phyloP scores from a whole-genome alignment of 2,329 filamentous ascomycete genomes.

The Cordyceps militaris region DNA sequence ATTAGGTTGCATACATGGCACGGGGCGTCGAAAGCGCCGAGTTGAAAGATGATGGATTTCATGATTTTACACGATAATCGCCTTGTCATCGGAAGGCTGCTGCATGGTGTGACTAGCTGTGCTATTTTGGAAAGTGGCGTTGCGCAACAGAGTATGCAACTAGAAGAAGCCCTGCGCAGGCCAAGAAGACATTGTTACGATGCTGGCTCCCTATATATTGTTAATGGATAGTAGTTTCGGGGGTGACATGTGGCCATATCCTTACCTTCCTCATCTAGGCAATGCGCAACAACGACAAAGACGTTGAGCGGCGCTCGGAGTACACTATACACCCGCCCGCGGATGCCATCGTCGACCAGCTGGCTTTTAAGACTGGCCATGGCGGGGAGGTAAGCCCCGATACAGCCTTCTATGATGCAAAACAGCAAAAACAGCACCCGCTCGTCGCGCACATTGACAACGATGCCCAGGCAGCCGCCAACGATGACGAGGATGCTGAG shows the following conservation, averaged over 20 bases:
- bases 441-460: slow-evolving; percentile 36
- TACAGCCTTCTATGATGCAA: slow-evolving; percentile 49
- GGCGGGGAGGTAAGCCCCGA: slow-evolving; percentile 51
- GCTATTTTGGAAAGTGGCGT: not conserved
- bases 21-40: not conserved
- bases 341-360: slow-evolving; percentile 44
- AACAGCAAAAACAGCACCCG: slow-evolving; percentile 46
- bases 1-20: not conserved
- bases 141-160: not conserved
- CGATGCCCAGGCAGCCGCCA: slow-evolving; percentile 32
- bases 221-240: not conserved
- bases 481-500: slow-evolving; percentile 22
- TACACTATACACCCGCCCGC: slow-evolving; percentile 49
- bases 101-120: no score
- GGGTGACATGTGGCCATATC: not conserved
- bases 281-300: slow-evolving; percentile 43
- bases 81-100: no score
- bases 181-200: slow-evolving; percentile 23
- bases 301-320: slow-evolving; percentile 50
- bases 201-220: slow-evolving; percentile 21
- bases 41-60: no score
- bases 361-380: slow-evolving; percentile 49
- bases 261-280: slow-evolving; percentile 37
- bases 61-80: no score
- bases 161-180: slow-evolving; percentile 14